These are phyloP conservation scores for Aureococcus anophagefferens DNA, from an alignment of 108 stramenopile genomes.

Conservation along the genomic window DNA sequence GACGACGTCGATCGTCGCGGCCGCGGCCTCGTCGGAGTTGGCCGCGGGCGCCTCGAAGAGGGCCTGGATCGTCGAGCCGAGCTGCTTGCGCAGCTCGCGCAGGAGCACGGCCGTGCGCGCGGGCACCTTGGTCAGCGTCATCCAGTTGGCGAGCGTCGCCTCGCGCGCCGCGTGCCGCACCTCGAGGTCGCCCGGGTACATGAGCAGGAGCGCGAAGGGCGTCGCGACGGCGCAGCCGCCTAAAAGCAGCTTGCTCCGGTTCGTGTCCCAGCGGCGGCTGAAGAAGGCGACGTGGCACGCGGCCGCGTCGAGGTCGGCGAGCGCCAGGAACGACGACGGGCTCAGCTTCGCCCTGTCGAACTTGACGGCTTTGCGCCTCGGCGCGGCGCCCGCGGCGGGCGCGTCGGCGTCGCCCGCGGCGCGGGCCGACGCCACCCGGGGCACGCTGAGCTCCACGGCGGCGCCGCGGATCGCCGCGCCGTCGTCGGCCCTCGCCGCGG, in stretches of 20 bases:
- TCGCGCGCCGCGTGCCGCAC: neutral
- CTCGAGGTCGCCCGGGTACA: neutral
- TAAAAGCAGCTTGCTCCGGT: neutral
- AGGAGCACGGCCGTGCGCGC: neutral
- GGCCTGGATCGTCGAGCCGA: neutral
- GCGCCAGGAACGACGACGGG: neutral
- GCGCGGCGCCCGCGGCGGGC: too few species aligned
- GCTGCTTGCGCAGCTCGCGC: neutral
- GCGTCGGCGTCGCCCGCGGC: neutral
- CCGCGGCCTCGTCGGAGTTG: neutral
- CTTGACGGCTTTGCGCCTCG: neutral
- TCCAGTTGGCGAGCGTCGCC: neutral
- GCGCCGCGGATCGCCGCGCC: neutral
- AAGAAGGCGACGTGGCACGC: neutral
- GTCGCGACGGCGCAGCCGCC: neutral
- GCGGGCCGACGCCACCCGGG: neutral
- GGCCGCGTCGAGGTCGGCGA: neutral
- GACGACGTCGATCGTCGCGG: neutral
- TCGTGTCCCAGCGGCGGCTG: neutral
- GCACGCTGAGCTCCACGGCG: neutral
- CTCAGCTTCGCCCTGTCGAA: neutral
- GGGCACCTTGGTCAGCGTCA: neutral
- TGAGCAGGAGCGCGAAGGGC: neutral
- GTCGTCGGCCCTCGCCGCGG: neutral
- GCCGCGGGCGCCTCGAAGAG: neutral